Base-by-base conservation (phyloP, 129 eudicot genomes). In the Pseudognaphalium luteoalbum region DNA sequence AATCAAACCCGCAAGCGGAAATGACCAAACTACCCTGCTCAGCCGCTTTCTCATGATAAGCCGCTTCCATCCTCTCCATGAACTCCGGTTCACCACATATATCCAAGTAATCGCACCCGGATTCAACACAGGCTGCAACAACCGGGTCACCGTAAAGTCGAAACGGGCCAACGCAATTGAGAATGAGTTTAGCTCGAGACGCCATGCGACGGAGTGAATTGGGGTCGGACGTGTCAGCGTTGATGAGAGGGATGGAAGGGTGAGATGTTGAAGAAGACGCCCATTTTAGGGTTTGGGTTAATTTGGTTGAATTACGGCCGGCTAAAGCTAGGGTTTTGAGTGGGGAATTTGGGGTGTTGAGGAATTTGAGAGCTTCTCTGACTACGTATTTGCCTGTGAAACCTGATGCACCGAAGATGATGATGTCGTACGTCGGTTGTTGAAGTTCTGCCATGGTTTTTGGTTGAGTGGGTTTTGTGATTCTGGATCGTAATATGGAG, bases 1-100 rank as follows among this genome's bases (percentile, higher is more conserved):
- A 91, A 75, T 94, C 97, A 76, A 94, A 94, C 87, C 99, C 99
- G 74, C 96, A 94, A 44, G 96, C 99, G 1, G 94, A 91, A 71
- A 94, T 57, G 10, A 94, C 89, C 86, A 94, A 85, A 70, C 84
- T 66, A 16, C 92, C 97, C 62, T 50, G 83, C 78, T 87, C 87
- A 73, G 25, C 87, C 58, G 92, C 96, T 66, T 77, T 80, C 20
- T 84, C 93, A 80, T 86, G 86, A 74, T 84, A 89, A 32, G 4
- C 33, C 2, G 89, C 96, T 76, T 91, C 97, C 93, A 87, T 88
- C 71, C 80, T 87, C 96, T 94, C 99, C 99, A 94, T 94, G 59
- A 94, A 91, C 78, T 91, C 99, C 50, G 96, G 96, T 76, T 94
- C 98, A 10, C 99, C 99, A 30, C 86, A 83, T 17, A 94, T 94